Base-by-base conservation (phyloP, 2,329 filamentous ascomycete genomes). In the Aspergillus novoparasiticus region DNA sequence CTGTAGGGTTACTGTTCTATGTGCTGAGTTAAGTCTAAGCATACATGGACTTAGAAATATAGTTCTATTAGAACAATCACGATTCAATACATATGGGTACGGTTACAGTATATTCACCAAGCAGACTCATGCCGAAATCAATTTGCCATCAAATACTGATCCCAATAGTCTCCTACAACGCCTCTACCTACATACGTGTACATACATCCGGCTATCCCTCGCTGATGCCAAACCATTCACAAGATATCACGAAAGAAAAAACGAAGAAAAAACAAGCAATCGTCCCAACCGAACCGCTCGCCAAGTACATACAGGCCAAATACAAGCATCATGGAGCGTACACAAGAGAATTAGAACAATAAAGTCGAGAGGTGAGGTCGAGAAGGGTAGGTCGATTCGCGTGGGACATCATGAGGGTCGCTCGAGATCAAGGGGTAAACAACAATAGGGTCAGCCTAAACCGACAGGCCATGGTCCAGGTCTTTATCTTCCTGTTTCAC, bases 401-500 rank as follows among this genome's bases (percentile, higher is more conserved):
- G 45, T 16, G 12, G 21, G 12, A 6, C 9, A 3, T 14, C 23
- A 23, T 45, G n/a, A 23, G 10, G 43, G 8, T 12, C n/a, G 4
- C 4, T 41, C n/a, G 43, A 46, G 19, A 46, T 46, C 21, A 46
- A 46, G 21, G 43, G 39, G 16, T 19, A 41, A 41, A 19, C 39
- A 8, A 41, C 6, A n/a, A 41, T 1, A 23, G 21, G n/a, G 23
- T 3, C 23, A 64, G 14, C 4, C 53, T 23, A 59, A 61, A 45
- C 61, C 23, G 61, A 59, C 19, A 57, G 1, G 21, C n/a, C 23
- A 16, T 48, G 26, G 30, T 65, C 66, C 16, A 62, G 60, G 43
- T 62, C 66, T 28, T 66, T 63, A 32, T 67, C 68, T 59, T 69
- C 68, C 28, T 69, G 64, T 59, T 69, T 69, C 34, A 66, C 58